phyloP scores from a whole-genome alignment of 257 asterid genomes.

The Verbascum thapsus region DNA sequence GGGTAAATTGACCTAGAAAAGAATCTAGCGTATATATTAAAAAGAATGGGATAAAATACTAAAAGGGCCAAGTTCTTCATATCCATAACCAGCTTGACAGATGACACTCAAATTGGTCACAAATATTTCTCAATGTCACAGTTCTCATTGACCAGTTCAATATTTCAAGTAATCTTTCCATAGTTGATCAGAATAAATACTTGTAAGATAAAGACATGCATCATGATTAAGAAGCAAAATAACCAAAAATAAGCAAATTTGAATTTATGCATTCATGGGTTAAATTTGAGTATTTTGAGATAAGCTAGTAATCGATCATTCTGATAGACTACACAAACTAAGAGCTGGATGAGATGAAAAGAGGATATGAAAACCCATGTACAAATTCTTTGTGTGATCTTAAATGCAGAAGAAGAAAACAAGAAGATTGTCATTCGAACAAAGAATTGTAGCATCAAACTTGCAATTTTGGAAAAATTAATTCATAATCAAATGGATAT shows the following conservation, averaged over 20 bases:
- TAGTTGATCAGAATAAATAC: neutral
- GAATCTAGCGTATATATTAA: neutral
- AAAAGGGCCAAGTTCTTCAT: neutral
- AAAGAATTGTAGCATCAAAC: slow-evolving; percentile 3
- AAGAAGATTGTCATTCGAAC: neutral
- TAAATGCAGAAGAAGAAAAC: slow-evolving; percentile 12
- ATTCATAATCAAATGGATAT: slow-evolving; percentile 10
- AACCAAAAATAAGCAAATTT: neutral
- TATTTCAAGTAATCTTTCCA: neutral
- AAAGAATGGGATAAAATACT: neutral
- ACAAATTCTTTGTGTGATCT: neutral
- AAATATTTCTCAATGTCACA: neutral
- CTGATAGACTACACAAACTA: slow-evolving; percentile 1
- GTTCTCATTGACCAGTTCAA: neutral
- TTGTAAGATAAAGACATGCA: slow-evolving; percentile 1
- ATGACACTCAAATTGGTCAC: slow-evolving; percentile 1
- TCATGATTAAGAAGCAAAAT: neutral
- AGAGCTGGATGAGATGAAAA: slow-evolving; percentile 5
- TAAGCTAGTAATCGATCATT: neutral
- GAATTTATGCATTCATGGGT: slow-evolving; percentile 1
- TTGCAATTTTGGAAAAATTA: neutral
- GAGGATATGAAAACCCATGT: neutral
- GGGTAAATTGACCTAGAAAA: neutral
- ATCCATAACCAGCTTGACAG: slow-evolving; percentile 15
- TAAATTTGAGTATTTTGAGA: neutral